Conservation (phyloP, 768 basidiomycete genomes). For the Tylopilus subfusipes region DNA sequence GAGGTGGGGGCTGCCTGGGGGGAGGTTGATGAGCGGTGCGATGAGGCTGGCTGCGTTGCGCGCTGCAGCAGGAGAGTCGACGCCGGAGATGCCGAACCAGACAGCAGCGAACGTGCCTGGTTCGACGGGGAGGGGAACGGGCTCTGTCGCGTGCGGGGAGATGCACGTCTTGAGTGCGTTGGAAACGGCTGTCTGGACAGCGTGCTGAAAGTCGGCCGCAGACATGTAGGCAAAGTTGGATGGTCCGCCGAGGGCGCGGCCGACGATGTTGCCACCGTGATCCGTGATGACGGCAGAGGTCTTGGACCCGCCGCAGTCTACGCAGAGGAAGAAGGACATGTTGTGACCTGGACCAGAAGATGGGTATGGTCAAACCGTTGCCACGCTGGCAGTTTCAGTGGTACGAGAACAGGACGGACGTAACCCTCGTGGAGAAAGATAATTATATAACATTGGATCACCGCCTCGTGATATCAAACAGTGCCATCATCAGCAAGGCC, state of each 20-base stretch:
- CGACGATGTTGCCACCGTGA: constrained; percentile 54
- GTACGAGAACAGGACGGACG: no score
- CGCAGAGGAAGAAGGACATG: constrained; percentile 71
- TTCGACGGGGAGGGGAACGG: constrained; percentile 37
- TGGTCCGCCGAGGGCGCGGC: constrained; percentile 67
- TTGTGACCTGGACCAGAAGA: not conserved
- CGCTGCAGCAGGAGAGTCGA: constrained; percentile 67
- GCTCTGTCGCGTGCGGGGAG: constrained; percentile 34
- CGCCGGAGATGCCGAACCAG: constrained; percentile 83
- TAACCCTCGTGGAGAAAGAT: no score
- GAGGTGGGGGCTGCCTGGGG: constrained; percentile 46
- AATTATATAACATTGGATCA: no score
- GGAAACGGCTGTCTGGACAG: constrained; percentile 50
- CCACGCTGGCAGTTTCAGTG: not conserved
- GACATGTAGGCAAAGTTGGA: constrained; percentile 86
- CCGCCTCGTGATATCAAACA: no score
- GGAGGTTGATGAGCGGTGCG: constrained; percentile 55
- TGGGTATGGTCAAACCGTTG: not conserved
- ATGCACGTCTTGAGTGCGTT: constrained; percentile 50
- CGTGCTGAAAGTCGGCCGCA: constrained; percentile 51
- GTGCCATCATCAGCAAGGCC: no score
- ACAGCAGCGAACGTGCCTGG: constrained; percentile 55
- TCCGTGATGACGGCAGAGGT: constrained; percentile 72
- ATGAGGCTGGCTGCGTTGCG: constrained; percentile 52
- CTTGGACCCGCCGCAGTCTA: constrained; percentile 89